Evolutionary conservation across 345 rosid species (phyloP), one percentile per base, ranked within the genome.

Genomic region (Sonneratia caseolaris): DNA sequence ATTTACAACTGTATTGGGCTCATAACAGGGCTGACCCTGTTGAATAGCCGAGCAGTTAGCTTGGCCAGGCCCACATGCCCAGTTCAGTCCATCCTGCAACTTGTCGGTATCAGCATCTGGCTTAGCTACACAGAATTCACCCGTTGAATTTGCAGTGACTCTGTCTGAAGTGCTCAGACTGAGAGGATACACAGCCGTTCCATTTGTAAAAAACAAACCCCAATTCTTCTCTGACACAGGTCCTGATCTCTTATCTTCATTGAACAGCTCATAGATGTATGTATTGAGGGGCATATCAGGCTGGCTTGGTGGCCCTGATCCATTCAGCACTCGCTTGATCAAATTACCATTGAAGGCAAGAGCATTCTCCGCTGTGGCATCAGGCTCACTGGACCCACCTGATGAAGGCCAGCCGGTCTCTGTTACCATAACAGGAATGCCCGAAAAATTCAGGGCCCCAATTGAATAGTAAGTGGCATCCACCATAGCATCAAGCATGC

Each of bases 401-500:
- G 70, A 79, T 74, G 90, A 90, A 76, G 99, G 99, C 99, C 99
- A 96, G 45, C 99, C 99, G 1, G 98, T 85, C 78, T 96, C 99
- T 5, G 98, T 86, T 57, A 96, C 93, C 69, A 86, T 85, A 72
- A 96, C 79, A 0, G 92, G 90, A 64, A 96, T 86, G 64, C 84
- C 89, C 1, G 97, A 83, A 77, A 89, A 85, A 66, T 88, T 88
- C 69, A 84, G 32, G 66, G 88, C 90, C 36, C 81, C 86, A 67
- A 96, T 91, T 32, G 99, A 86, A 81, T 92, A 96, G 80, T 91
- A 96, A 51, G 98, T 76, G 68, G 99, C 99, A 77, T 96, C 99
- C 70, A 96, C 95, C 98, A 96, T 88, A 0, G 99, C 94, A 71
- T 92, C 99, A 79, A 92, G 91, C 99, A 96, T 92, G 81, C 99